Percentiles rank a stretch among this genome's conserved stretches.
These are phyloP conservation scores for Ceratobasidium sp. DNA, from an alignment of 1,284 basidiomycete genomes.

Conservation along the genomic window DNA sequence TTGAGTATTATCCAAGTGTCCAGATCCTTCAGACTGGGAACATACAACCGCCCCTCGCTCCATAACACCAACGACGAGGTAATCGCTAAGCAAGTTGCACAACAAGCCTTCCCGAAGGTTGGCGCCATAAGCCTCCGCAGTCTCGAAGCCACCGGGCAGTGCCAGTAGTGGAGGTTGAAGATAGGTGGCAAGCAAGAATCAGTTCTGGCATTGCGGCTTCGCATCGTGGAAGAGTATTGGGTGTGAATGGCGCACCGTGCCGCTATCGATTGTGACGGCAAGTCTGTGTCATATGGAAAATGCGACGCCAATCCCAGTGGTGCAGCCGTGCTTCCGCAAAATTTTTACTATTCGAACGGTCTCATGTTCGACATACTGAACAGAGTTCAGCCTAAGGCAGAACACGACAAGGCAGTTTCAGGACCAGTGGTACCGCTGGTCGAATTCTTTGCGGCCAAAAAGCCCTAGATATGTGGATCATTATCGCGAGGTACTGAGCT, in stretches of 20 bases:
- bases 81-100: too few relatives aligned
- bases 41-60: too few relatives aligned
- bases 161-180: neutral
- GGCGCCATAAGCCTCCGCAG: too few relatives aligned
- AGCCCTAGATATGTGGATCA: too few relatives aligned
- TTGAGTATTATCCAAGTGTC: too few relatives aligned
- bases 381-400: neutral
- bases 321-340: neutral
- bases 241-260: neutral
- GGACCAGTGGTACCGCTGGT: neutral
- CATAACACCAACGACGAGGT: too few relatives aligned
- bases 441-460: too few relatives aligned
- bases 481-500: too few relatives aligned
- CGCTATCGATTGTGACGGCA: conserved; percentile 2
- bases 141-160: neutral
- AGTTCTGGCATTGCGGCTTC: neutral
- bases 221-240: neutral
- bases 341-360: neutral
- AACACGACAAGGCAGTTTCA: conserved; percentile 8
- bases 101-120: too few relatives aligned
- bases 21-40: too few relatives aligned
- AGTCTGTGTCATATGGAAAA: conserved; percentile 1
- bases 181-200: neutral
- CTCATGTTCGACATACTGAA: neutral
- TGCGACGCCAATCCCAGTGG: neutral